These are phyloP conservation scores for Auriscalpium vulgare DNA, from an alignment of 768 basidiomycete genomes.

Conservation along the genomic window DNA sequence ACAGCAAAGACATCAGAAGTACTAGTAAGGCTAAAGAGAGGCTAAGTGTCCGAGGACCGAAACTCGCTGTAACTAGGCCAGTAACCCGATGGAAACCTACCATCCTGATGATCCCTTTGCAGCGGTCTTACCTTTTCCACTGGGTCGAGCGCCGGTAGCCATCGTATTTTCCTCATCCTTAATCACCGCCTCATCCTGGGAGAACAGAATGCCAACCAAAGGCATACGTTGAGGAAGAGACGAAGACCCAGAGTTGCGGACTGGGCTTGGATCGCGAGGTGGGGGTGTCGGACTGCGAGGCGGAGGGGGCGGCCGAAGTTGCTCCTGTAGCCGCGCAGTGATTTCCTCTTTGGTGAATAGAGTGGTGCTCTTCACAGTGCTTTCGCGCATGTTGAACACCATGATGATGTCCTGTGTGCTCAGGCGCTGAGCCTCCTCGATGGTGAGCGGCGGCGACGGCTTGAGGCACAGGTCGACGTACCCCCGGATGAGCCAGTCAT, in stretches of 20 bases:
- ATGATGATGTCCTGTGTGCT: conserved; percentile 9
- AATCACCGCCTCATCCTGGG: too few relatives aligned
- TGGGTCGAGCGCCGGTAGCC: too few relatives aligned
- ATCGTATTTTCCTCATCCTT: not conserved
- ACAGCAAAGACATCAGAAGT: too few relatives aligned
- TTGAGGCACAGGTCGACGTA: conserved; percentile 10
- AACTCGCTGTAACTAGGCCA: too few relatives aligned
- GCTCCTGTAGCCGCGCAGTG: not conserved
- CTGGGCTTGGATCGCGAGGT: not conserved
- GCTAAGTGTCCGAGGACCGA: too few relatives aligned
- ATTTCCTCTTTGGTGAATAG: not conserved
- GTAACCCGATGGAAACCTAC: too few relatives aligned
- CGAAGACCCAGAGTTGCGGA: not conserved
- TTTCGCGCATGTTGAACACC: conserved; percentile 10
- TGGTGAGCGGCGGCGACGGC: conserved; percentile 3
- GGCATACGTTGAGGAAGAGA: not conserved
- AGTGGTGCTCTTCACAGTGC: not conserved
- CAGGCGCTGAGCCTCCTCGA: conserved; percentile 8
- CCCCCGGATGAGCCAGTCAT: conserved; percentile 8
- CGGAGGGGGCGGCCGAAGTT: not conserved
- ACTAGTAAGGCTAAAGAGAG: too few relatives aligned
- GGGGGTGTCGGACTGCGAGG: not conserved
- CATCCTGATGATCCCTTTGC: too few relatives aligned
- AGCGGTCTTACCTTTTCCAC: too few relatives aligned
- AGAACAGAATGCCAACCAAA: too few relatives aligned